Evolutionary conservation across 441 rosid species (phyloP), one percentile per base, ranked within the genome.

Genomic region (Euphorbia celastroides): DNA sequence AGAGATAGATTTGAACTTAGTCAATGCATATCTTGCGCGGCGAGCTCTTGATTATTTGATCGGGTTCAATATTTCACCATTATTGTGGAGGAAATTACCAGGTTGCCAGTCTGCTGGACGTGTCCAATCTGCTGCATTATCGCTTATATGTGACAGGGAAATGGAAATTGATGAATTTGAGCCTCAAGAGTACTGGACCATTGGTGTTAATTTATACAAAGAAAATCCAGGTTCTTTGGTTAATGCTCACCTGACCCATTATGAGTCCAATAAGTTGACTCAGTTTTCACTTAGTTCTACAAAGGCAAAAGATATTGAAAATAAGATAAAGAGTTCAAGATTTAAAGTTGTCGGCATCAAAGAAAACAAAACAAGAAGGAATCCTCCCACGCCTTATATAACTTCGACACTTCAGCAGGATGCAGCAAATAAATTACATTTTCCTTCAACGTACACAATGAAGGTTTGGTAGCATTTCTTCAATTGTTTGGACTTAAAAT

Each of bases 401-500:
- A 94, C 99, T 12, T 94, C 99, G 48, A 92, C 98, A 32, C 97
- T 94, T 78, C 99, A 94, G 84, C 98, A 94, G 76, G 99, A 94
- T 85, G 99, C 99, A 66, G 94, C 97, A 72, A 92, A 88, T 81
- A 92, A 83, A 77, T 82, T 94, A 67, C 82, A 88, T 81, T 94
- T 88, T 75, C 48, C 84, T 60, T 83, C 96, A 60, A 65, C 85
- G 41, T 62, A 86, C 70, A 89, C 99, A 62, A 89, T 94, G 99
- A 91, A 82, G 97, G 99, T 93, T 67, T 74, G 69, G 42, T 50
- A 25, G 72, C 75, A 71, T 62, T 70, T 59, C n/a, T 28, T 17
- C 61, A 20, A 38, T 52, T 51, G 13, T 7, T 34, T 12, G 60
- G 13, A 11, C 66, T 54, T 34, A 38, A 32, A 27, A 22, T 6